Percentiles rank a stretch among this genome's conserved stretches.
phyloP scores from a whole-genome alignment of 2,329 filamentous ascomycete species.

The Fusarium guadeloupense region DNA sequence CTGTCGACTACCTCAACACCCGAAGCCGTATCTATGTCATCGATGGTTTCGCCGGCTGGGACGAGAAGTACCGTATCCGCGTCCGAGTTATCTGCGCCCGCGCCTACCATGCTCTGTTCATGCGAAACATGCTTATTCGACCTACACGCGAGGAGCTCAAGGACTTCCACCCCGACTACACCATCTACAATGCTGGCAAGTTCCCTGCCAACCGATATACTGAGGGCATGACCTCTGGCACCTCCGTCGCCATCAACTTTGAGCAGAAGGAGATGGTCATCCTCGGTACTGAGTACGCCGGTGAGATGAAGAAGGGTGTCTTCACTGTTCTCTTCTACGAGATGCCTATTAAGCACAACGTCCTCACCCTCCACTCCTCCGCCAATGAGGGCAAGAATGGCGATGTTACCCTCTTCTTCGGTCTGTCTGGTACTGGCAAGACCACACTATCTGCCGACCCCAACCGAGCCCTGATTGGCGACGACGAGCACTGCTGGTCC shows the following conservation, averaged over 20 bases:
- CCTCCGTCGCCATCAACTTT: slow-evolving; percentile 98
- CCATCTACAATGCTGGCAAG: slow-evolving; percentile 98
- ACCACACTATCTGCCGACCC: slow-evolving; percentile 97
- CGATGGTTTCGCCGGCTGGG: slow-evolving; percentile 97
- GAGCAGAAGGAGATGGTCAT: slow-evolving; percentile 99
- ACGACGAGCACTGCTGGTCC: slow-evolving; percentile 99
- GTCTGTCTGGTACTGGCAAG: slow-evolving; percentile 97
- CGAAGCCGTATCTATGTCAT: slow-evolving; percentile 98
- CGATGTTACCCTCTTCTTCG: slow-evolving; percentile 99
- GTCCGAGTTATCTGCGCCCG: slow-evolving; percentile 98
- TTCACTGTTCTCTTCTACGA: slow-evolving; percentile 99
- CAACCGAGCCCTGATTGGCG: slow-evolving; percentile 94
- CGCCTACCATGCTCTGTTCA: slow-evolving; percentile 99
- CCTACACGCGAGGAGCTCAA: slow-evolving; percentile 90
- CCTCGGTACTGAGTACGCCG: slow-evolving; percentile 97
- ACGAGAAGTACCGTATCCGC: slow-evolving; percentile 96
- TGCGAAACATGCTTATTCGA: slow-evolving; percentile 99
- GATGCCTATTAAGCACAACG: slow-evolving; percentile 99
- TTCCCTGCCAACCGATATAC: slow-evolving; percentile 99
- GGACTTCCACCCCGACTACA: slow-evolving; percentile 98
- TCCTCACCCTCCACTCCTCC: slow-evolving; percentile 96
- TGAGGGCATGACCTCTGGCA: slow-evolving; percentile 97
- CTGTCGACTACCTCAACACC: slow-evolving; percentile 98
- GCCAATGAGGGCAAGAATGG: slow-evolving; percentile 95
- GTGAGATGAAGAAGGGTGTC: slow-evolving; percentile 86